phyloP scores from a whole-genome alignment of 345 rosid genomes.

The Raphanus raphanistrum region DNA sequence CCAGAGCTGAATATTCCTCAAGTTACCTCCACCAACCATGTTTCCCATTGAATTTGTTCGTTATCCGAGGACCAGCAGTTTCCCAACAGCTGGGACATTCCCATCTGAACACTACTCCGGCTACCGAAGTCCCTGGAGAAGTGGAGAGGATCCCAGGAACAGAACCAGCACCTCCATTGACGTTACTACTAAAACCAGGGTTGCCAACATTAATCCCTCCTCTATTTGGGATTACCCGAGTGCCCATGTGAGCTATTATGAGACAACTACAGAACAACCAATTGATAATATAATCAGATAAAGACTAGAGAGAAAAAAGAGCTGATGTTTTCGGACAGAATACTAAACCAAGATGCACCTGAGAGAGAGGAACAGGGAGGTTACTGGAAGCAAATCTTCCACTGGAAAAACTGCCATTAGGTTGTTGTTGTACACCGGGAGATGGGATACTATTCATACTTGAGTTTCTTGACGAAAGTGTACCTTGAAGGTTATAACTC shows the following conservation, averaged over 20 bases:
- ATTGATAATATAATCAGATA: background rate
- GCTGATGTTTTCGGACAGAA: background rate
- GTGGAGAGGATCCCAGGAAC: slow-evolving; percentile 96
- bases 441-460: slow-evolving; percentile 73
- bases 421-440: slow-evolving; percentile 89
- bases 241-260: slow-evolving; percentile 89
- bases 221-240: slow-evolving; percentile 85
- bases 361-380: slow-evolving; percentile 86
- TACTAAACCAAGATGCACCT: slow-evolving; percentile 50
- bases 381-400: slow-evolving; percentile 88
- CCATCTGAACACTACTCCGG: slow-evolving; percentile 80
- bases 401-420: slow-evolving; percentile 79
- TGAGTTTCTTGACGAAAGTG: slow-evolving; percentile 88
- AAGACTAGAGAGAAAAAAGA: background rate
- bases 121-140: slow-evolving; percentile 78
- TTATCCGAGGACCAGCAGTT: slow-evolving; percentile 81
- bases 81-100: slow-evolving; percentile 86
- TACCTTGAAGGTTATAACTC: slow-evolving; percentile 80
- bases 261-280: slow-evolving; percentile 61
- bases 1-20: slow-evolving; percentile 86
- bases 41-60: slow-evolving; percentile 84
- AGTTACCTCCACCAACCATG: slow-evolving; percentile 90
- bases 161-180: slow-evolving; percentile 89
- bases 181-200: slow-evolving; percentile 77
- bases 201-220: slow-evolving; percentile 88